phyloP scores from a whole-genome alignment of 352 stramenopile genomes.

The Phytophthora sp. region DNA sequence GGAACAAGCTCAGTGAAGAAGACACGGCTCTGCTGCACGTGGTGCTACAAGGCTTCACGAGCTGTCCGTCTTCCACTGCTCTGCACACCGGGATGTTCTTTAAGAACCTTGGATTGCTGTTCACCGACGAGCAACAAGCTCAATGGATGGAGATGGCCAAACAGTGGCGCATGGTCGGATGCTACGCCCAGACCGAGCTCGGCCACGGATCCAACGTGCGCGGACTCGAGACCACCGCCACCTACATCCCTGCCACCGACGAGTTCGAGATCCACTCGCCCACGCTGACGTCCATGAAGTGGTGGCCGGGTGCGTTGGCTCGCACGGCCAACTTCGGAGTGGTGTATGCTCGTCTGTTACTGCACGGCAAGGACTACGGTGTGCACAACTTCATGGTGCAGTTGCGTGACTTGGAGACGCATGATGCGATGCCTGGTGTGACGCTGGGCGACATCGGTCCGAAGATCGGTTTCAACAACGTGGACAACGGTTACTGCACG shows the following conservation, averaged over 20 bases:
- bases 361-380: conserved; percentile 83
- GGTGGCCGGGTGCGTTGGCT: conserved; percentile 95
- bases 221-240: conserved; percentile 95
- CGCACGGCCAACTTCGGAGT: conserved; percentile 93
- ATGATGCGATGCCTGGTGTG: conserved; percentile 56
- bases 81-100: conserved; percentile 75
- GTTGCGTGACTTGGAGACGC: conserved; percentile 89
- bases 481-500: conserved; percentile 73
- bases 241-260: conserved; percentile 88
- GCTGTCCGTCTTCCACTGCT: conserved; percentile 56
- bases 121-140: conserved; percentile 69
- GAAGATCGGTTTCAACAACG: conserved; percentile 78
- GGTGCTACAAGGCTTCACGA: conserved; percentile 56
- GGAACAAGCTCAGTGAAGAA: conserved; percentile 56
- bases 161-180: conserved; percentile 78
- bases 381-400: conserved; percentile 98
- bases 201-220: conserved; percentile 90
- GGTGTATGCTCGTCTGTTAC: conserved; percentile 89
- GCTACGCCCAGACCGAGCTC: conserved; percentile 91
- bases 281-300: conserved; percentile 95
- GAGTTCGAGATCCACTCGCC: conserved; percentile 96
- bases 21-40: conserved; percentile 55
- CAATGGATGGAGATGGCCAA: conserved; percentile 74
- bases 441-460: conserved; percentile 69
- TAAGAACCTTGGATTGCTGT: conserved; percentile 64